Percentiles rank a stretch among this genome's conserved stretches.
These are phyloP conservation scores for Hylodesmum podocarpum DNA, from an alignment of 306 rosid species.

Conservation along the genomic window DNA sequence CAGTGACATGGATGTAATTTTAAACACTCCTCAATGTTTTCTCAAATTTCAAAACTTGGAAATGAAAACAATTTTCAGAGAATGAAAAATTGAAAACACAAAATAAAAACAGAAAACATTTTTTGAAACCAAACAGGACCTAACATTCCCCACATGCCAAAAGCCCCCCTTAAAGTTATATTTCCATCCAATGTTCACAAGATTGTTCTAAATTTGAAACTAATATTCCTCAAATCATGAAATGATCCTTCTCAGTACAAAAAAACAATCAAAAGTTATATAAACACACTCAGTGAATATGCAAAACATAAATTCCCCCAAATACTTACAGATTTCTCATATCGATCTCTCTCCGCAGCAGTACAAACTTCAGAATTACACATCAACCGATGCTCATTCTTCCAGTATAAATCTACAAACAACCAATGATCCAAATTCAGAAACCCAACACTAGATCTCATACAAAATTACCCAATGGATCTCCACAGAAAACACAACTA, in stretches of 20 bases:
- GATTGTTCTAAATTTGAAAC: neutral
- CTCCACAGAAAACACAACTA: constrained; percentile 2
- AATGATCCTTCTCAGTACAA: neutral
- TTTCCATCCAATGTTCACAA: neutral
- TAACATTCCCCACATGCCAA: too few species aligned
- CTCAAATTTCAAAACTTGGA: too few species aligned
- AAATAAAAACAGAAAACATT: too few species aligned
- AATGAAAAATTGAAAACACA: too few species aligned
- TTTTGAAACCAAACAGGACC: too few species aligned
- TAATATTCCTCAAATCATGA: neutral
- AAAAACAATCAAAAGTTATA: neutral
- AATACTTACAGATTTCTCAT: constrained; percentile 82
- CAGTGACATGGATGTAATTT: too few species aligned
- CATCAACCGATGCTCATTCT: constrained; percentile 82
- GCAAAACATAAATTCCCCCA: constrained; percentile 22
- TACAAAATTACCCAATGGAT: constrained; percentile 12
- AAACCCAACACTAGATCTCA: constrained; percentile 25
- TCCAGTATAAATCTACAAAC: constrained; percentile 79
- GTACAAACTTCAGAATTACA: constrained; percentile 87
- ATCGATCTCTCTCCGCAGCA: constrained; percentile 94
- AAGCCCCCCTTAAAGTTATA: too few species aligned
- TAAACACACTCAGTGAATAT: neutral
- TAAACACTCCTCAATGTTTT: too few species aligned
- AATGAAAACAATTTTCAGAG: too few species aligned
- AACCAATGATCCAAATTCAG: constrained; percentile 30